phyloP scores from a whole-genome alignment of 441 rosid species.

The Capsella rubella region DNA sequence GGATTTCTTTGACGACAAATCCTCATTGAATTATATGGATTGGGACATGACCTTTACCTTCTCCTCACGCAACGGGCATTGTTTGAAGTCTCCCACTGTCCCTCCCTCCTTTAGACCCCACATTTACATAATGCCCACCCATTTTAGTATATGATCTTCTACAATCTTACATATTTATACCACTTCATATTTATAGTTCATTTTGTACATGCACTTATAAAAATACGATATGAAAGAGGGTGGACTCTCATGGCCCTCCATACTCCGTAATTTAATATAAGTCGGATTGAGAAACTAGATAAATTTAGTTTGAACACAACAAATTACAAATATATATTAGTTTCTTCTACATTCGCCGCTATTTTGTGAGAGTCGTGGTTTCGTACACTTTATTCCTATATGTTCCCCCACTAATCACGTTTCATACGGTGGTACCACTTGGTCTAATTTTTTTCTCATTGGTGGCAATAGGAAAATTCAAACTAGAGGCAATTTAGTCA shows the following conservation, averaged over 20 bases:
- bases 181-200: neutral
- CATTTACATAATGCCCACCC: neutral
- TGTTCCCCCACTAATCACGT: neutral
- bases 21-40: conserved; percentile 16
- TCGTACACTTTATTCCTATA: neutral
- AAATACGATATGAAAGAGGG: too few species aligned
- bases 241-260: too few species aligned
- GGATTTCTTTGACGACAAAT: conserved; percentile 6
- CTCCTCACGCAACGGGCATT: conserved; percentile 42
- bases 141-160: neutral
- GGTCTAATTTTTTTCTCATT: neutral
- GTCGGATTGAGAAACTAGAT: too few species aligned
- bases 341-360: neutral
- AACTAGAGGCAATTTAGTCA: neutral
- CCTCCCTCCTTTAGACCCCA: conserved; percentile 26
- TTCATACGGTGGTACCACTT: neutral
- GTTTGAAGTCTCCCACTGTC: conserved; percentile 42
- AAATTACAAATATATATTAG: neutral
- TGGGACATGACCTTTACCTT: conserved; percentile 38
- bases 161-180: neutral
- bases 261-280: too few species aligned
- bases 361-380: conserved; percentile 4
- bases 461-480: neutral
- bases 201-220: neutral
- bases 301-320: neutral